Conservation (phyloP, 306 rosid species). For the Sicyos edulis region DNA sequence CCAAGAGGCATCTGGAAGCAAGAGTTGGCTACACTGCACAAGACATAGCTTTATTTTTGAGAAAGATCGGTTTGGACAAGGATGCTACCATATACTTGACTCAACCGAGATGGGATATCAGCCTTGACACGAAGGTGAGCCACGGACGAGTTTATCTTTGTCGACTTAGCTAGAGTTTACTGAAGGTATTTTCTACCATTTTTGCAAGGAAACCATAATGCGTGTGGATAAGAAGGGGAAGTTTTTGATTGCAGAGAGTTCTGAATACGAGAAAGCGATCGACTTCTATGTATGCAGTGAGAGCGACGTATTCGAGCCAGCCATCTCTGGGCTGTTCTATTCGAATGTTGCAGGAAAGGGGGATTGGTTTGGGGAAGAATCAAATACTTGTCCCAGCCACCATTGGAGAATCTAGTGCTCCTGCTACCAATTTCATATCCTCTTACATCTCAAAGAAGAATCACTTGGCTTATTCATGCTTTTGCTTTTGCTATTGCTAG, state of each 20-base stretch:
- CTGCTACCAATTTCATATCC: constrained; percentile 62
- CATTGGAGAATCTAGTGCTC: constrained; percentile 51
- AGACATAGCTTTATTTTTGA: constrained; percentile 69
- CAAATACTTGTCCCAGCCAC: constrained; percentile 75
- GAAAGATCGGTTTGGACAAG: constrained; percentile 72
- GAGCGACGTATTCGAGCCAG: constrained; percentile 83
- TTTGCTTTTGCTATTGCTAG: constrained; percentile 57
- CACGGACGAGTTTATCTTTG: not conserved
- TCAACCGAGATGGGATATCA: constrained; percentile 79
- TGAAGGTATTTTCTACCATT: not conserved
- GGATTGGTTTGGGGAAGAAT: constrained; percentile 64
- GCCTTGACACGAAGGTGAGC: constrained; percentile 81
- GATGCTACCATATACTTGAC: constrained; percentile 87
- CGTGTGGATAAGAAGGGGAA: constrained; percentile 78
- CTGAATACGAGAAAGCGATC: constrained; percentile 77
- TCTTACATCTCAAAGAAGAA: constrained; percentile 80
- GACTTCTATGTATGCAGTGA: constrained; percentile 73
- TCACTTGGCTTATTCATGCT: constrained; percentile 92
- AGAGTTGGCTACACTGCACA: constrained; percentile 75
- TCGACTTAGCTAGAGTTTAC: too few relatives aligned
- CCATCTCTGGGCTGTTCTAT: constrained; percentile 88
- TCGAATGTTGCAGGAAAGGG: constrained; percentile 94
- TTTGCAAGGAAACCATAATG: constrained; percentile 75
- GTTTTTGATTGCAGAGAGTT: constrained; percentile 57
- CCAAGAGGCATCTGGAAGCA: constrained; percentile 53